Conservation (phyloP, 106 monocot genomes). For the Alisma plantagoaquatica region DNA sequence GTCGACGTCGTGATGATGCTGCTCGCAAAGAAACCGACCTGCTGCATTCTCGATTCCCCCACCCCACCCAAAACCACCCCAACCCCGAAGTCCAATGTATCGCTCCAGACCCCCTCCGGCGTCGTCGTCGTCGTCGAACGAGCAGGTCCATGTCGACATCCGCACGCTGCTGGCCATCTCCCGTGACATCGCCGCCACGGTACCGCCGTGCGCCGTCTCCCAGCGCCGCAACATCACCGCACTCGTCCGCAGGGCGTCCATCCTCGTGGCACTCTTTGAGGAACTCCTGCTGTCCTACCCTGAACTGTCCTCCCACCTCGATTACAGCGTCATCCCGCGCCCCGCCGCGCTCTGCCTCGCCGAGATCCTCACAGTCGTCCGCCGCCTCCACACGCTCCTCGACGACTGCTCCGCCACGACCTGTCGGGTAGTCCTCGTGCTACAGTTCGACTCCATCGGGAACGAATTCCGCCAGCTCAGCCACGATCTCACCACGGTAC, state of each 20-base stretch:
- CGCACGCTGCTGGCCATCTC: conserved; percentile 24
- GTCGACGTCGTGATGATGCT: too few species aligned
- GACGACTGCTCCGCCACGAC: conserved; percentile 28
- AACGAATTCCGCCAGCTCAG: conserved; percentile 31
- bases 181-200: conserved; percentile 7
- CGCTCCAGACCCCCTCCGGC: not conserved
- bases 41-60: too few species aligned
- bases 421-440: conserved; percentile 37
- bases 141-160: conserved; percentile 17
- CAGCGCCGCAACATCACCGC: conserved; percentile 23
- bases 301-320: not conserved
- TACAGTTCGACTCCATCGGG: conserved; percentile 30
- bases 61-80: too few species aligned
- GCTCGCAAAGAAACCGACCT: too few species aligned
- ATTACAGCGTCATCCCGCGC: conserved; percentile 21
- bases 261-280: conserved; percentile 51
- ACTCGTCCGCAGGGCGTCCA: conserved; percentile 23
- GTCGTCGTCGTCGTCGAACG: not conserved
- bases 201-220: conserved; percentile 1
- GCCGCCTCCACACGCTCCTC: conserved; percentile 31
- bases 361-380: conserved; percentile 48
- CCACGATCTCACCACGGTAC: conserved; percentile 41
- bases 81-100: too few species aligned
- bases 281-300: too few species aligned
- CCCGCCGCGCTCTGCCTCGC: conserved; percentile 37